phyloP scores from a whole-genome alignment of 2,329 filamentous ascomycete species.

The Cryphonectria nitschkei region DNA sequence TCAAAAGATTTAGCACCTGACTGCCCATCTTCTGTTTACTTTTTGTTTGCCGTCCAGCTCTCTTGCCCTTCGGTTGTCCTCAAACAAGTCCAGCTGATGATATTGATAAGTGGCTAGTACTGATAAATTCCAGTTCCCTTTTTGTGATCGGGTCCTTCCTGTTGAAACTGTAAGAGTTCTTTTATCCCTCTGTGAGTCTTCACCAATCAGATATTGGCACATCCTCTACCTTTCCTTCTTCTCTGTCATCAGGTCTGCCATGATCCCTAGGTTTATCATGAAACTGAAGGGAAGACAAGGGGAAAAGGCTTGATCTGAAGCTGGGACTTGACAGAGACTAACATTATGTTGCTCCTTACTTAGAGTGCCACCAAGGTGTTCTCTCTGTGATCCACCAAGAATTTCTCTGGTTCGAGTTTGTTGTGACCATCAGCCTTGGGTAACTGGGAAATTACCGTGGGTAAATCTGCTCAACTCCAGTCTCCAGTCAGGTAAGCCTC shows the following conservation, averaged over 20 bases:
- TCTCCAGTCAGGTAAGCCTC: neutral
- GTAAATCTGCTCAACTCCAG: neutral
- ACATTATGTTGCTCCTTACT: too few species aligned
- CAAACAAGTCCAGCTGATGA: neutral
- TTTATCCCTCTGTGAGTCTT: neutral
- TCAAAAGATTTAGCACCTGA: neutral
- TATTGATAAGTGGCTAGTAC: neutral
- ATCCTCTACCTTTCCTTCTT: neutral
- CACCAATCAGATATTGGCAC: too few species aligned
- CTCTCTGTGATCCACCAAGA: neutral
- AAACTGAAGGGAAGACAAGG: neutral
- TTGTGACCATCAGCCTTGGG: neutral
- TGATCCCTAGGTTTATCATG: neutral
- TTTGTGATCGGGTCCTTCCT: neutral
- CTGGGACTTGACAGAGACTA: neutral
- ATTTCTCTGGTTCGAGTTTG: neutral
- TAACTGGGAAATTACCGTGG: neutral
- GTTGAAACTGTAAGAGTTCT: neutral
- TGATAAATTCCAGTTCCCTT: neutral
- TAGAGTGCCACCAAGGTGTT: neutral
- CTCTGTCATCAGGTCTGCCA: neutral
- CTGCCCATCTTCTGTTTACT: neutral
- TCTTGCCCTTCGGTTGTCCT: neutral
- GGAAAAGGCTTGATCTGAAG: neutral
- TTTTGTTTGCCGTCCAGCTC: neutral